Percentiles rank a stretch among this genome's conserved stretches.
Conservation (phyloP, 176 grass and related monocot genomes). For the Tillandsia leiboldiana region DNA sequence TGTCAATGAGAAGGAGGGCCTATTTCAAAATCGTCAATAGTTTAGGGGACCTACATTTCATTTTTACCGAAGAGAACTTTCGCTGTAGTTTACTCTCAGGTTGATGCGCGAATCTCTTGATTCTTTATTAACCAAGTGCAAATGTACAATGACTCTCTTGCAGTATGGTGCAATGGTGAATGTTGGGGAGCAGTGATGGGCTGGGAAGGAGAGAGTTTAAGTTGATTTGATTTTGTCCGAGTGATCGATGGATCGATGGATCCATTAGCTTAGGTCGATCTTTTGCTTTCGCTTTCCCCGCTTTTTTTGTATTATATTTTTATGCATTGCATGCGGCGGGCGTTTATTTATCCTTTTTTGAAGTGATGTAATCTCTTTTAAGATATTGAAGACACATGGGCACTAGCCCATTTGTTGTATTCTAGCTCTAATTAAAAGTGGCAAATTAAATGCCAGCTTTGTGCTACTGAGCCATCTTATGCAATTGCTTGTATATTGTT, state of each 20-base stretch:
- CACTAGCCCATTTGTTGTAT: background rate
- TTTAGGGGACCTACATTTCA: too few species aligned
- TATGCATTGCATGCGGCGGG: background rate
- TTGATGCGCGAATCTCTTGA: background rate
- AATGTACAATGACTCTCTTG: background rate
- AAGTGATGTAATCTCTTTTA: background rate
- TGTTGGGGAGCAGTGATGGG: conserved; percentile 19
- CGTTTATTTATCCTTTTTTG: background rate
- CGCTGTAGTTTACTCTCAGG: background rate
- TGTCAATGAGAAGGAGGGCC: too few species aligned
- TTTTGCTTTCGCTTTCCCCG: background rate
- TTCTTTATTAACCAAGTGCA: background rate
- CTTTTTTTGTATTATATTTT: background rate
- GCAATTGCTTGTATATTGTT: background rate
- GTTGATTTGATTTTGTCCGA: background rate
- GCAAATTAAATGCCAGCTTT: background rate
- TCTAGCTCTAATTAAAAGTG: background rate
- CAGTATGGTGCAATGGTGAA: conserved; percentile 17
- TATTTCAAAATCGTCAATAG: too few species aligned
- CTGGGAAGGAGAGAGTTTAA: conserved; percentile 5
- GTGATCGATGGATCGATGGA: background rate
- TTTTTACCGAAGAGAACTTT: background rate
- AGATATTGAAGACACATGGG: background rate
- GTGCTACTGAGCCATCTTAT: background rate
- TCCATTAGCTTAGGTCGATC: background rate